Conservation (phyloP, 768 basidiomycete genomes). For the Candolleomyces aberdarensis region DNA sequence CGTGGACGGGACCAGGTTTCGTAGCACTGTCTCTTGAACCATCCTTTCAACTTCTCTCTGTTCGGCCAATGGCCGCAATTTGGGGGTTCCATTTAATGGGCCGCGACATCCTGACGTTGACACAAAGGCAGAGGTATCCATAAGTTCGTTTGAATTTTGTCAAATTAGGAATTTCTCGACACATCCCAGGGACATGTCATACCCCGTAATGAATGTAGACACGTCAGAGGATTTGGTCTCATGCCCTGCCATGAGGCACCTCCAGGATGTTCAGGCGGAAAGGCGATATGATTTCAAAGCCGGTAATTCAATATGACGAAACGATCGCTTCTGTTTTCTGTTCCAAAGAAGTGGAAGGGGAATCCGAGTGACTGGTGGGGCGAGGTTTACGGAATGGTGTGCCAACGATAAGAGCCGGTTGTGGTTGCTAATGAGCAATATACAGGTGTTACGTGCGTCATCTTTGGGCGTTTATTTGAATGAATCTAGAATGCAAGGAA, state of each 20-base stretch:
- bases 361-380: neutral
- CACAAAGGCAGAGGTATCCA: neutral
- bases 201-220: neutral
- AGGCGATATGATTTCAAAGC: neutral
- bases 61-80: too few relatives aligned
- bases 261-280: too few relatives aligned
- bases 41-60: too few relatives aligned
- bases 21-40: neutral
- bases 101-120: neutral
- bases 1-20: neutral
- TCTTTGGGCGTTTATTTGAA: too few relatives aligned
- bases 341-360: neutral
- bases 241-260: neutral
- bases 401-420: too few relatives aligned
- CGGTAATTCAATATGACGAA: neutral
- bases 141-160: neutral
- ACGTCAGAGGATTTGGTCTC: neutral
- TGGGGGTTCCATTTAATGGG: neutral
- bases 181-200: neutral
- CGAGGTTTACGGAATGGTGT: neutral
- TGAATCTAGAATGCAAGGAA: too few relatives aligned
- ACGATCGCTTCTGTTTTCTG: neutral
- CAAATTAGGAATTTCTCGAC: neutral
- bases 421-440: too few relatives aligned
- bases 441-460: too few relatives aligned